Percentiles rank a stretch among this genome's conserved stretches.
Conservation (phyloP, 2,329 filamentous ascomycete species). For the Sporothrix phasma region DNA sequence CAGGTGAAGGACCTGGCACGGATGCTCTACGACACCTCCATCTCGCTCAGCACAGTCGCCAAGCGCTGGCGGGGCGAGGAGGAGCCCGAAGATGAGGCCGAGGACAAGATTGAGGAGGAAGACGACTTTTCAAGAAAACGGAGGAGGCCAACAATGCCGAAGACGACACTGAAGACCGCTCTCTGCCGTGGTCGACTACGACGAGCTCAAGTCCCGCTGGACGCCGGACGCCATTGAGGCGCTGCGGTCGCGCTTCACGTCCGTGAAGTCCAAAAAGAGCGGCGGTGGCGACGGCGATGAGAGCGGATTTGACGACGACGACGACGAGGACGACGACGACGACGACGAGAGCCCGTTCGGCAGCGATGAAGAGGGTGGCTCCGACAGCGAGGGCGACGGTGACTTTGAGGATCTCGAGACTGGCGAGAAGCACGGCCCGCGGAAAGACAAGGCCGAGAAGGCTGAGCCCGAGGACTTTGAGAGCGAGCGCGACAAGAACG, state of each 20-base stretch:
- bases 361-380: conserved; percentile 42
- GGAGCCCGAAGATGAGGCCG: conserved; percentile 35
- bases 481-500: conserved; percentile 83
- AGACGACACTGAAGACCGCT: conserved; percentile 72
- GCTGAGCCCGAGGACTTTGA: conserved; percentile 57
- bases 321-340: conserved; percentile 37
- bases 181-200: conserved; percentile 69
- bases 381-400: conserved; percentile 63
- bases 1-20: conserved; percentile 74
- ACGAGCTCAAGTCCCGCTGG: conserved; percentile 77
- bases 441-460: conserved; percentile 48
- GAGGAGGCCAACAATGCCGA: conserved; percentile 58
- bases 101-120: conserved; percentile 38
- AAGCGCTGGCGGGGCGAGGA: conserved; percentile 68
- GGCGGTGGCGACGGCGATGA: conserved; percentile 51
- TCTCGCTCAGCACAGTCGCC: conserved; percentile 67
- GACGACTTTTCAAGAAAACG: conserved; percentile 58
- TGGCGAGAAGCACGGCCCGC: conserved; percentile 47
- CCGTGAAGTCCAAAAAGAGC: conserved; percentile 30
- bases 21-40: conserved; percentile 75
- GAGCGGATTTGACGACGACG: conserved; percentile 49
- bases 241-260: conserved; percentile 66
- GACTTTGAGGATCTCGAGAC: conserved; percentile 81
- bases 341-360: conserved; percentile 25
- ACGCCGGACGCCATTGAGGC: conserved; percentile 66